These are phyloP conservation scores for Phalaenopsis aphrodite DNA, from an alignment of 106 monocot species.

Conservation along the genomic window DNA sequence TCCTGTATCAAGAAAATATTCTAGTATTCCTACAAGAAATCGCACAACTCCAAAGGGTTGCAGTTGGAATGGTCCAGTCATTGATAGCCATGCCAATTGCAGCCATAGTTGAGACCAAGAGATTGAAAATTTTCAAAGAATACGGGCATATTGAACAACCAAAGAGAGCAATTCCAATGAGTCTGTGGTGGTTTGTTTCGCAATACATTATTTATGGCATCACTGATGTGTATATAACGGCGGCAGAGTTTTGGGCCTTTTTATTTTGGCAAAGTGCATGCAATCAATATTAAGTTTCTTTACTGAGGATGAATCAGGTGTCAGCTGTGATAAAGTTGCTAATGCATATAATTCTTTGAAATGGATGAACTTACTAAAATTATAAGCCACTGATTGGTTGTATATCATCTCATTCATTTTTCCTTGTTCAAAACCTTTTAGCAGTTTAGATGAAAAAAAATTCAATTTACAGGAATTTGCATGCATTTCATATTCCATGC, in stretches of 20 bases:
- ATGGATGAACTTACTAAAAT: neutral
- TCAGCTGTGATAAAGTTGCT: conserved; percentile 40
- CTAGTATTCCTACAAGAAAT: conserved; percentile 26
- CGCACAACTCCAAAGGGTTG: conserved; percentile 46
- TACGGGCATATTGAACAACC: conserved; percentile 21
- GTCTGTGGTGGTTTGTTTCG: conserved; percentile 26
- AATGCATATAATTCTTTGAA: conserved; percentile 28
- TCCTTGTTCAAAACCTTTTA: neutral
- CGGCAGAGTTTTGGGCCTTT: too few relatives aligned
- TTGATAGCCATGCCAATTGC: conserved; percentile 23
- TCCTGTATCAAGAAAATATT: conserved; percentile 21
- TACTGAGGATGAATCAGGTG: conserved; percentile 42
- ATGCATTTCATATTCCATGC: too few relatives aligned
- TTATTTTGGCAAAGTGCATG: conserved; percentile 36
- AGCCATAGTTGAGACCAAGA: conserved; percentile 24
- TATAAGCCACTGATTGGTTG: neutral
- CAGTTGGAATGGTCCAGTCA: conserved; percentile 32
- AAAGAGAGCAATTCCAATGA: conserved; percentile 13
- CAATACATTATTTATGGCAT: conserved; percentile 25
- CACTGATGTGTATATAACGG: conserved; percentile 17
- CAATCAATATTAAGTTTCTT: conserved; percentile 46
- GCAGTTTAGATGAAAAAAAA: neutral
- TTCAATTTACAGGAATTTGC: too few relatives aligned
- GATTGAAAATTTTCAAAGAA: conserved; percentile 15
- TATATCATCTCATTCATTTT: neutral